Base-by-base conservation (phyloP, 176 grass and related monocot genomes). In the Otatea glauca region DNA sequence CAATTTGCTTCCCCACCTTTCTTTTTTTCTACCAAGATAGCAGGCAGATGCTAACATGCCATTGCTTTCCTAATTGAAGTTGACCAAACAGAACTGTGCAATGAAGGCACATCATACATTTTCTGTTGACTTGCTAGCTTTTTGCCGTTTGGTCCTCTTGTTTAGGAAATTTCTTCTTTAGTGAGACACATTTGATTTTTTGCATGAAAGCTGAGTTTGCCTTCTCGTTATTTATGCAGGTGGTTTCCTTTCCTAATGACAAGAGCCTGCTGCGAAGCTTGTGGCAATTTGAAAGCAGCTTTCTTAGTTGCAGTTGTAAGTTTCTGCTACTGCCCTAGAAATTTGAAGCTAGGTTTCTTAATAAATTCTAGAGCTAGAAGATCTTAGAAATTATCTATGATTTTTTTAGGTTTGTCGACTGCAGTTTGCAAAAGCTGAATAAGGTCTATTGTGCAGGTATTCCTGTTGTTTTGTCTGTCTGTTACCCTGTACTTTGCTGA, bases 231-330 rank as follows among this genome's bases (percentile, higher is more conserved):
- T 88, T 77, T 80, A 38, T 80, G 74, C 83, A 99, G 96, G 81
- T 99, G 93, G 96, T 99, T 99, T 86, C 96, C 96, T 75, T 99
- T 99, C 86, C 78, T 99, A 86, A 91, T 51, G 66, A 96, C 93
- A 76, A 90, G 88, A 84, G 96, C 96, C 23, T 99, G 96, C 66
- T 99, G 96, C 54, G 93, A 99, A 88, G 96, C 88, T 86, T 99
- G 96, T 94, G 88, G 84, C 76, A 96, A 99, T 91, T 92, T 99
- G 73, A 99, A 99, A 86, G 96, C 96, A 38, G 96, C 96, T 51
- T 99, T 99, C 77, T 83, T 99, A 32, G 84, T 99, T 91, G 96
- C 96, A 84, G 93, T 99, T 86, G 96, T 99, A 81, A 96, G 91
- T 94, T 94, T 86, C 72, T 42, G 48, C 41, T 74, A 65, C 38